Percentiles rank a stretch among this genome's conserved stretches.
Conservation (phyloP, 345 rosid species). For the Populus euphratica region DNA sequence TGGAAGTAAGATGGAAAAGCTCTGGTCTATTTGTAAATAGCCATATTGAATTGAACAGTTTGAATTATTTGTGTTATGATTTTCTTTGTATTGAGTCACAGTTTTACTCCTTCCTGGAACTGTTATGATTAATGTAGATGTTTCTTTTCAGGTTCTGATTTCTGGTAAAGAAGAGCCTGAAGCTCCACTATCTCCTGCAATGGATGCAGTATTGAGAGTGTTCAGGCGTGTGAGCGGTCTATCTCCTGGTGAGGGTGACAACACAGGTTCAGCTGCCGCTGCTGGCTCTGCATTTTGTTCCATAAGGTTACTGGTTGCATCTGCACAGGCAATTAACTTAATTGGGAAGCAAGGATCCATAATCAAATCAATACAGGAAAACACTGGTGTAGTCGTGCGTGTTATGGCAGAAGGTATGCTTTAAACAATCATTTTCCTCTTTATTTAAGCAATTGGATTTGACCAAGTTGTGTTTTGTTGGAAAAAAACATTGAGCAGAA, state of each 20-base stretch:
- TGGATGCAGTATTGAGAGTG: slow-evolving; percentile 52
- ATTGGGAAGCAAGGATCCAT: slow-evolving; percentile 89
- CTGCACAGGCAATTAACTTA: slow-evolving; percentile 78
- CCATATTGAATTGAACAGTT: background rate
- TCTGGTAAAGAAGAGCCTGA: slow-evolving; percentile 60
- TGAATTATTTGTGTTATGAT: background rate
- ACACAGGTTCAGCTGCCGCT: slow-evolving; percentile 20
- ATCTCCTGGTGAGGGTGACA: slow-evolving; percentile 35
- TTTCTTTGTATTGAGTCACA: background rate
- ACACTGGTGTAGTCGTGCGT: slow-evolving; percentile 68
- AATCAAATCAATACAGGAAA: slow-evolving; percentile 83
- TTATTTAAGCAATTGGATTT: background rate
- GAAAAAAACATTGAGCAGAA: background rate
- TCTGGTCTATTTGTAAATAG: background rate
- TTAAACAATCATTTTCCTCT: background rate
- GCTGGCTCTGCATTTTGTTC: slow-evolving; percentile 48
- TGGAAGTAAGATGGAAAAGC: background rate
- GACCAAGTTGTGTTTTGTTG: background rate
- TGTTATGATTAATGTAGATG: background rate
- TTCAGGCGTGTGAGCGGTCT: slow-evolving; percentile 49
- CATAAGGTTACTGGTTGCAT: slow-evolving; percentile 65
- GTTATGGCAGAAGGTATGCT: slow-evolving; percentile 64
- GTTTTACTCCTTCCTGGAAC: background rate
- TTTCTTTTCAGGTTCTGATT: slow-evolving; percentile 46
- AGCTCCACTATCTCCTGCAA: slow-evolving; percentile 49